phyloP scores from a whole-genome alignment of 352 stramenopile species.

The Phytophthora sansomeana region DNA sequence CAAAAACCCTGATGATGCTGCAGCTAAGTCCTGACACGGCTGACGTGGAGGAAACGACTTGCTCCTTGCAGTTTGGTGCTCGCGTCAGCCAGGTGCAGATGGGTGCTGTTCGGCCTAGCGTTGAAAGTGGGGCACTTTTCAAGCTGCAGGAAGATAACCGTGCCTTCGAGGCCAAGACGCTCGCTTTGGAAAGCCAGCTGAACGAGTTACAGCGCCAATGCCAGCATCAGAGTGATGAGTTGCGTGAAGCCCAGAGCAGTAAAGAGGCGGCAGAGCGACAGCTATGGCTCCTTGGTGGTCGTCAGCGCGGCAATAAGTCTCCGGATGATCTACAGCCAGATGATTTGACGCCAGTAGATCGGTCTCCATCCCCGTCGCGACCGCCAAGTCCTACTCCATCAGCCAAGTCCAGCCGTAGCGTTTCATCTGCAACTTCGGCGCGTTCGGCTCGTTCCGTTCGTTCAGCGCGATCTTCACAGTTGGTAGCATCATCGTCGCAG shows the following conservation, averaged over 20 bases:
- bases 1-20: conserved; percentile 95
- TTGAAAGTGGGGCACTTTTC: conserved; percentile 81
- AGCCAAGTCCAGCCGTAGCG: conserved; percentile 50
- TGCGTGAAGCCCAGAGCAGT: conserved; percentile 47
- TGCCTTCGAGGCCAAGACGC: conserved; percentile 46
- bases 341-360: conserved; percentile 11
- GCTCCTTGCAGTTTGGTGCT: conserved; percentile 90
- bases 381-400: conserved; percentile 57
- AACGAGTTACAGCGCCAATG: conserved; percentile 56
- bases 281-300: conserved; percentile 51
- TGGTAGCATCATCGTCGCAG: conserved; percentile 16
- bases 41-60: conserved; percentile 90
- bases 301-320: conserved; percentile 35
- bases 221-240: conserved; percentile 58
- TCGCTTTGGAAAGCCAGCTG: conserved; percentile 40
- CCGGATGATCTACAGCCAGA: conserved; percentile 36
- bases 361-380: conserved; percentile 26
- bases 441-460: conserved; percentile 32
- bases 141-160: conserved; percentile 76
- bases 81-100: conserved; percentile 92
- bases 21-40: conserved; percentile 84
- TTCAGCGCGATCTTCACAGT: conserved; percentile 16
- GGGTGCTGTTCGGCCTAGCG: conserved; percentile 79
- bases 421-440: conserved; percentile 47
- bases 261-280: conserved; percentile 57